phyloP scores from a whole-genome alignment of 306 rosid genomes.

The Quercus robur region DNA sequence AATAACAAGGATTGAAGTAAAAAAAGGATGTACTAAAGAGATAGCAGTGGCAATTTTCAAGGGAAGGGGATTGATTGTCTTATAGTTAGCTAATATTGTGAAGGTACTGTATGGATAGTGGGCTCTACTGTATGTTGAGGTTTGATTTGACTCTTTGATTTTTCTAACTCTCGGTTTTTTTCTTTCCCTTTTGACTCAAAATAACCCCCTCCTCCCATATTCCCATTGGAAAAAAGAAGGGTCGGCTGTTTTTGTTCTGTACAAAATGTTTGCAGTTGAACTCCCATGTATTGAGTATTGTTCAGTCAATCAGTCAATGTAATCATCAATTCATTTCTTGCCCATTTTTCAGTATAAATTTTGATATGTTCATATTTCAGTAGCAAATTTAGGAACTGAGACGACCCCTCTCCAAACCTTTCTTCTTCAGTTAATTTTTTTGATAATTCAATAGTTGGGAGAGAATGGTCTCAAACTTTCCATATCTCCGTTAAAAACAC shows the following conservation, averaged over 20 bases:
- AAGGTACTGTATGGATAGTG: neutral
- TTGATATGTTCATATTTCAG: no score
- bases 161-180: neutral
- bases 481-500: no score
- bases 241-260: neutral
- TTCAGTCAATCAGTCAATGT: neutral
- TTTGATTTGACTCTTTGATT: neutral
- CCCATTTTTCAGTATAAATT: neutral
- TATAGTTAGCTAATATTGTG: neutral
- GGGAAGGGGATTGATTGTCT: neutral
- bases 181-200: neutral
- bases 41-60: neutral
- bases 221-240: neutral
- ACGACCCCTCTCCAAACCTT: no score
- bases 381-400: no score
- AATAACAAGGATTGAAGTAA: no score
- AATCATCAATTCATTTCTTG: neutral
- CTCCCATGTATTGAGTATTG: neutral
- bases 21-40: no score
- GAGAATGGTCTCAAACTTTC: no score
- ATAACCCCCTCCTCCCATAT: constrained; percentile 1
- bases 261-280: neutral
- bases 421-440: no score
- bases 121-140: neutral
- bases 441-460: no score